Conservation (phyloP, 805 yeast species). For the Ogataea nonfermentans region DNA sequence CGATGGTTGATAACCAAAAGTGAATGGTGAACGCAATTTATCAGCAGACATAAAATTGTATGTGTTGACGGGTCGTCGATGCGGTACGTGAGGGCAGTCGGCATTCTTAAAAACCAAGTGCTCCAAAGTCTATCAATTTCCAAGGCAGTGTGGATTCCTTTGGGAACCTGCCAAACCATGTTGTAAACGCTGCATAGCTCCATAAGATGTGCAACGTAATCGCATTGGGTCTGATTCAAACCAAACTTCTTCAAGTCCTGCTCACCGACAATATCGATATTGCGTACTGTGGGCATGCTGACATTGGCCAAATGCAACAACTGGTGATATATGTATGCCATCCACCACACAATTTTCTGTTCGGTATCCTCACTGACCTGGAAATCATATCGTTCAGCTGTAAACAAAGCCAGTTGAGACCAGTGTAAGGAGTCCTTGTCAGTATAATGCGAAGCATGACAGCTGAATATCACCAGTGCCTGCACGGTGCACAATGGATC, state of each 20-base stretch:
- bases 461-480: constrained; percentile 36
- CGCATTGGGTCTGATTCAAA: constrained; percentile 10
- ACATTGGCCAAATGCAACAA: constrained; percentile 8
- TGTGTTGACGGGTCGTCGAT: constrained; percentile 39
- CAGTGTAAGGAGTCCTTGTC: constrained; percentile 61
- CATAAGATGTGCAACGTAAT: constrained; percentile 6
- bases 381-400: constrained; percentile 73
- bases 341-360: constrained; percentile 62
- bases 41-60: constrained; percentile 49
- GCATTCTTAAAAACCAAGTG: constrained; percentile 66
- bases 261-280: constrained; percentile 3
- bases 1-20: constrained; percentile 65
- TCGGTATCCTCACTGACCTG: constrained; percentile 42
- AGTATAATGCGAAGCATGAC: constrained; percentile 10
- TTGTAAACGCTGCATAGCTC: constrained; percentile 6
- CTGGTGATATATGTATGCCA: constrained; percentile 40
- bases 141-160: constrained; percentile 6
- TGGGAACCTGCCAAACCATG: constrained; percentile 7
- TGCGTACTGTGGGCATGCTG: neutral
- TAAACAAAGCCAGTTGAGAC: constrained; percentile 65
- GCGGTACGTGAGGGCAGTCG: constrained; percentile 55
- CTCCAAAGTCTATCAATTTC: constrained; percentile 62
- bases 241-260: constrained; percentile 13
- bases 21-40: constrained; percentile 67
- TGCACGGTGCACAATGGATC: constrained; percentile 62